phyloP scores from a whole-genome alignment of 306 rosid species.

The Dalbergia oliveri region DNA sequence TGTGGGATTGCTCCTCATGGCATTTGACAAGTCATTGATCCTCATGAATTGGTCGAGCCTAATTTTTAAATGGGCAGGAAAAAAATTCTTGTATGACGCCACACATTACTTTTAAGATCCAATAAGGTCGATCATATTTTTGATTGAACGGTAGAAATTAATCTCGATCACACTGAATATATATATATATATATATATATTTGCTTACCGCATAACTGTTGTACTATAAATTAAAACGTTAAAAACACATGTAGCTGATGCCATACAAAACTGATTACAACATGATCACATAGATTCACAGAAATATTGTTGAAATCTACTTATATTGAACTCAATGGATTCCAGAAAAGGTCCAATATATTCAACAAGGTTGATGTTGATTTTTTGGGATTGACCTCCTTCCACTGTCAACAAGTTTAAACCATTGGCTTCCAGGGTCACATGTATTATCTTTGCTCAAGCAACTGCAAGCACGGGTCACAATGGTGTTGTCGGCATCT shows the following conservation, averaged over 20 bases:
- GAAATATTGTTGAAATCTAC: neutral
- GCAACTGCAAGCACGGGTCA: slow-evolving; percentile 83
- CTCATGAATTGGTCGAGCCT: neutral
- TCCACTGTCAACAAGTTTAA: slow-evolving; percentile 74
- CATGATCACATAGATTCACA: neutral
- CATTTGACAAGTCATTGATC: slow-evolving; percentile 3
- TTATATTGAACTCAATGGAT: slow-evolving; percentile 33
- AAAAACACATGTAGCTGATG: neutral
- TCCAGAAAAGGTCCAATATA: slow-evolving; percentile 31
- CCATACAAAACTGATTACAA: neutral
- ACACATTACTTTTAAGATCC: neutral
- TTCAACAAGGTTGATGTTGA: slow-evolving; percentile 42
- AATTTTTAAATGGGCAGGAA: neutral
- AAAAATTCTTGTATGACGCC: no score
- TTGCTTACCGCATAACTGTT: no score
- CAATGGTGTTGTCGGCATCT: slow-evolving; percentile 58
- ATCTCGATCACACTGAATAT: no score
- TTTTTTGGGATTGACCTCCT: slow-evolving; percentile 31
- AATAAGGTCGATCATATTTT: no score
- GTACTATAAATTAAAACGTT: no score
- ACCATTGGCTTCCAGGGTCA: slow-evolving; percentile 90
- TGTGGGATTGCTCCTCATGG: neutral
- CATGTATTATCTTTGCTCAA: slow-evolving; percentile 61
- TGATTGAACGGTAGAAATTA: no score
- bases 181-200: no score